phyloP scores from a whole-genome alignment of 2,329 filamentous ascomycete species.

The Nemania abortiva region DNA sequence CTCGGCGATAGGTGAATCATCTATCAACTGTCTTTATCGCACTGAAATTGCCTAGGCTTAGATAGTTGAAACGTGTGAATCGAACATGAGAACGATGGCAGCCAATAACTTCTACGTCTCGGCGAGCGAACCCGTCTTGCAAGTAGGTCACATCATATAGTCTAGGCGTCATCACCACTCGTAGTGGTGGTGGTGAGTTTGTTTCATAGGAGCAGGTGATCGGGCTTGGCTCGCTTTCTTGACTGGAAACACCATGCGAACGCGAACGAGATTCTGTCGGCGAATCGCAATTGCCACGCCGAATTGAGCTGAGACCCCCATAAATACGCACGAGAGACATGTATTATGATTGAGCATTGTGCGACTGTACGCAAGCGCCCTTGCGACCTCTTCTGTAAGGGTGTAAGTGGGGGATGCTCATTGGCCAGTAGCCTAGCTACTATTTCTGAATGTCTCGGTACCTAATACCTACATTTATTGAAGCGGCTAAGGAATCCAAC shows the following conservation, averaged over 20 bases:
- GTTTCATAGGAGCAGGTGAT: neutral
- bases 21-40: neutral
- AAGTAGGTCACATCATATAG: neutral
- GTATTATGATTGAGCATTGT: neutral
- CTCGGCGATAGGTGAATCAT: neutral
- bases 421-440: constrained; percentile 2
- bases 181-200: neutral
- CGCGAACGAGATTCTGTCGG: constrained; percentile 46
- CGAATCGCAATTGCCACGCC: constrained; percentile 5
- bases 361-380: neutral
- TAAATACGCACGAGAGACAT: neutral
- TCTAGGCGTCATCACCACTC: neutral
- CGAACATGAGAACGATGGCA: neutral
- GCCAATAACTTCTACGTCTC: neutral
- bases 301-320: neutral
- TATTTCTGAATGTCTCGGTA: neutral
- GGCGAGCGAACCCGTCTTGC: constrained; percentile 7
- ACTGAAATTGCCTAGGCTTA: neutral
- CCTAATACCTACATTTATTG: neutral
- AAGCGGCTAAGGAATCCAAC: neutral
- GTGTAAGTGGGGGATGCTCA: constrained; percentile 7
- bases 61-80: neutral
- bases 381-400: neutral
- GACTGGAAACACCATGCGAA: constrained; percentile 2
- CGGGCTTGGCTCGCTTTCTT: neutral